A percentile compares a stretch with the other conserved stretches of the same genome.
phyloP scores from a whole-genome alignment of 306 rosid genomes.

The Rosa persica region DNA sequence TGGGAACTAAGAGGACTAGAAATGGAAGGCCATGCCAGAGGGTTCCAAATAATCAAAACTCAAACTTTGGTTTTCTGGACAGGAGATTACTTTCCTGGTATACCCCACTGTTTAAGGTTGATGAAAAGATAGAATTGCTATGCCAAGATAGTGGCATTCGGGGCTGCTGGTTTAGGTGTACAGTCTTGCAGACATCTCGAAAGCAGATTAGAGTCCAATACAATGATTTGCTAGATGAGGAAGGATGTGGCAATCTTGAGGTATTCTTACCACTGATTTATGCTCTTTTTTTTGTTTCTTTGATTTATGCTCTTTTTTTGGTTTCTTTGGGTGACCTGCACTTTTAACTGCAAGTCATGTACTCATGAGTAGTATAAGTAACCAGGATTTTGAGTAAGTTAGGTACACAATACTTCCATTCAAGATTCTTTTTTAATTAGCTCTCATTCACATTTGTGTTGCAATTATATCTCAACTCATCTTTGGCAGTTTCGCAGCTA shows the following conservation, averaged over 20 bases:
- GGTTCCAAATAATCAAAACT: constrained; percentile 40
- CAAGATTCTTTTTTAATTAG: neutral
- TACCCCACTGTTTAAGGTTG: constrained; percentile 49
- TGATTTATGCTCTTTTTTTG: constrained; percentile 3
- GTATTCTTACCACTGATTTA: constrained; percentile 38
- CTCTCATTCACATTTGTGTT: neutral
- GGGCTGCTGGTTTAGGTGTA: constrained; percentile 99
- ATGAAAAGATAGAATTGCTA: constrained; percentile 83
- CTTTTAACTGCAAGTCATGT: constrained; percentile 18
- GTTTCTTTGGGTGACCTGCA: constrained; percentile 19
- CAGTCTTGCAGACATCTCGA: constrained; percentile 59
- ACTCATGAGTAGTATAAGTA: neutral
- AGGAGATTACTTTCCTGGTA: constrained; percentile 50
- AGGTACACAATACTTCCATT: neutral
- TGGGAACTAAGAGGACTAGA: constrained; percentile 73
- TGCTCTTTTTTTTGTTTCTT: neutral
- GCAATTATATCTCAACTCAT: neutral
- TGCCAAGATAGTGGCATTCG: constrained; percentile 99
- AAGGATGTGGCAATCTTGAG: constrained; percentile 85
- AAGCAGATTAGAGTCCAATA: constrained; percentile 80
- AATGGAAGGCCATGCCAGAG: constrained; percentile 48
- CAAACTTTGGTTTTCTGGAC: constrained; percentile 44
- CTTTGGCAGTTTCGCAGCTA: neutral
- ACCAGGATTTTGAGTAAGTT: neutral
- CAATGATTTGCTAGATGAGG: constrained; percentile 84